Percentiles rank a stretch among this genome's conserved stretches.
Evolutionary conservation across 2,329 filamentous ascomycete species (phyloP).

Genomic region (Nemania bipapillata): DNA sequence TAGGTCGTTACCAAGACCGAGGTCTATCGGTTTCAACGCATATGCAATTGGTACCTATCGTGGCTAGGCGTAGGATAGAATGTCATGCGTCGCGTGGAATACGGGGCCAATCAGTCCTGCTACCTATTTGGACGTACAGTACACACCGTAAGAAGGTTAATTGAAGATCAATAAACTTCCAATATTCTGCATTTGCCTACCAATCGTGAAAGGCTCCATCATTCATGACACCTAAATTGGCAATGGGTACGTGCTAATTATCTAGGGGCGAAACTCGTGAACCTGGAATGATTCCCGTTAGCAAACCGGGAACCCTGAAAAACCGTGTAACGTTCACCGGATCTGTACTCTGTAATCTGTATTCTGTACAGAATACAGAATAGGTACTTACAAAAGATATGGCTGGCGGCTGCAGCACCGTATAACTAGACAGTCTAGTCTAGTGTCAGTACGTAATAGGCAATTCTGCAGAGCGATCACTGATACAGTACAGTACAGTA

Average conservation of each 20-base stretch:
- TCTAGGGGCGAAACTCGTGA: not conserved
- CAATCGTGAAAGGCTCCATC: not conserved
- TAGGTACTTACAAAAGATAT: too few relatives aligned
- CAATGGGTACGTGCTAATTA: not conserved
- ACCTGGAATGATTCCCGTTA: slow-evolving; percentile 12
- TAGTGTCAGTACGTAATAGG: not conserved
- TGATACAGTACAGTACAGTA: not conserved
- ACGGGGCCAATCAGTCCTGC: not conserved
- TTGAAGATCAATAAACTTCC: not conserved
- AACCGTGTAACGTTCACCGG: slow-evolving; percentile 19
- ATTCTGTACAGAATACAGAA: too few relatives aligned
- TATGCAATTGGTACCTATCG: slow-evolving; percentile 18
- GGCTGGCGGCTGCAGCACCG: not conserved
- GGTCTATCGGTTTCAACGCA: slow-evolving; percentile 22
- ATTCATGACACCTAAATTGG: not conserved
- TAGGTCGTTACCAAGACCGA: slow-evolving; percentile 25
- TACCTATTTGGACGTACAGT: not conserved
- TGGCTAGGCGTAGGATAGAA: too few relatives aligned
- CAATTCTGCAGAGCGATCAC: not conserved
- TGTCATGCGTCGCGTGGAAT: slow-evolving; percentile 30
- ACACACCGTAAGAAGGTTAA: too few relatives aligned
- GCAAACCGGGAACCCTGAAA: slow-evolving; percentile 5
- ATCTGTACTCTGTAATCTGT: slow-evolving; percentile 13
- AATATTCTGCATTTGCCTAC: not conserved
- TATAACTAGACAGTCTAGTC: too few relatives aligned